Conservation (phyloP, 2,329 filamentous ascomycete genomes). For the Dactylellina parvicollis region DNA sequence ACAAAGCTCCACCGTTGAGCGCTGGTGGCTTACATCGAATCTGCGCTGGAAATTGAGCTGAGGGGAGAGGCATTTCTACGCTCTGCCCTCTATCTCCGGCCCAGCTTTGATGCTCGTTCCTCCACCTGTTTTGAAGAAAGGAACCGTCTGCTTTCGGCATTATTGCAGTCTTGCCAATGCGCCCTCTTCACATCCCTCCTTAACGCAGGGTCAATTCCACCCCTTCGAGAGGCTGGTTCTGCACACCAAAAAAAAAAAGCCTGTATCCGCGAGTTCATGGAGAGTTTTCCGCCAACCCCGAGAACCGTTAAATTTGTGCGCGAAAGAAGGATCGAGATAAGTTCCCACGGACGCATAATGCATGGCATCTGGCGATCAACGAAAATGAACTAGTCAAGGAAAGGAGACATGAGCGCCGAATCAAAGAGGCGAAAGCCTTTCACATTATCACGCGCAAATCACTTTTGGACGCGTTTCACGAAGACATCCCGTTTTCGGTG, state of each 20-base stretch:
- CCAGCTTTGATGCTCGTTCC: constrained; percentile 31
- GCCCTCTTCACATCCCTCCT: constrained; percentile 30
- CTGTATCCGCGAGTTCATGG: constrained; percentile 29
- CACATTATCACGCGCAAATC: constrained; percentile 49
- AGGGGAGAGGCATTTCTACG: constrained; percentile 8
- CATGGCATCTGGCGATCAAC: constrained; percentile 5
- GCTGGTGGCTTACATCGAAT: constrained; percentile 43
- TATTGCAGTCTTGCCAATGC: constrained; percentile 33
- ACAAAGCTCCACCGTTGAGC: constrained; percentile 32
- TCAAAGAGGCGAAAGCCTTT: constrained; percentile 16
- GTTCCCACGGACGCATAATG: constrained; percentile 19
- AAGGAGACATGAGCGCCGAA: not conserved
- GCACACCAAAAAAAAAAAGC: constrained; percentile 38
- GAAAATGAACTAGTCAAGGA: constrained; percentile 5
- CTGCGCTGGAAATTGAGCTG: constrained; percentile 44
- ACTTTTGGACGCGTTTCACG: constrained; percentile 45
- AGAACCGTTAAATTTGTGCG: not conserved
- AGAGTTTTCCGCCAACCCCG: constrained; percentile 19
- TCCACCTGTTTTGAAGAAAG: constrained; percentile 25
- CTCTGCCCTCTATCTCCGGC: constrained; percentile 32
- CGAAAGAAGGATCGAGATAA: constrained; percentile 33
- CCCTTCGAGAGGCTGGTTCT: constrained; percentile 30
- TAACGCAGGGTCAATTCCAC: constrained; percentile 18
- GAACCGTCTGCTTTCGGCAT: constrained; percentile 49
- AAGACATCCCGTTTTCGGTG: constrained; percentile 19